Conservation (phyloP, 371 early-diverging fungal species). For the Pancytospora philotis region DNA sequence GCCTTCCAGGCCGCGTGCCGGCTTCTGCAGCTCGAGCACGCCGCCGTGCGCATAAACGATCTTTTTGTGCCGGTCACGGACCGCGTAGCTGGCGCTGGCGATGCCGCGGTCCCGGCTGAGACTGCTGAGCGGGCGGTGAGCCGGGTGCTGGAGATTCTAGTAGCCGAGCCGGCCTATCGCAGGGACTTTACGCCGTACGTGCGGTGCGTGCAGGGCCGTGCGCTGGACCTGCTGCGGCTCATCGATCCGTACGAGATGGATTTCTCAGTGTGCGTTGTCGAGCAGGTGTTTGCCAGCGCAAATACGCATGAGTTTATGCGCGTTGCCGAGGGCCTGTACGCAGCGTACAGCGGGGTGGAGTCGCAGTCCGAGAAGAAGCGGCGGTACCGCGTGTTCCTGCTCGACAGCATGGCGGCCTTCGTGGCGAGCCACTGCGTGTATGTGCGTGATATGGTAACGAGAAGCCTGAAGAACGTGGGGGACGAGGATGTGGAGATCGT, state of each 20-base stretch:
- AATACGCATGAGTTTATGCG: slow-evolving; percentile 76
- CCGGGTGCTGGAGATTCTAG: neutral
- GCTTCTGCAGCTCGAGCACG: slow-evolving; percentile 13
- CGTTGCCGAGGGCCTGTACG: slow-evolving; percentile 75
- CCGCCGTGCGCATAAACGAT: too few relatives aligned
- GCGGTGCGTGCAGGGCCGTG: neutral
- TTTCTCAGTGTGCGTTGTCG: slow-evolving; percentile 74
- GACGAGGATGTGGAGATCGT: slow-evolving; percentile 42
- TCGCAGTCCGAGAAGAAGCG: slow-evolving; percentile 46
- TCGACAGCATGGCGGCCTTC: slow-evolving; percentile 33
- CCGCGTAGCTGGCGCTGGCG: too few relatives aligned
- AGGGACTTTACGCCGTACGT: slow-evolving; percentile 4
- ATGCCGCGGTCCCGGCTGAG: neutral
- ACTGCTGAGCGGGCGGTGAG: neutral
- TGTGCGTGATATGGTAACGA: slow-evolving; percentile 16
- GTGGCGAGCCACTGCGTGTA: slow-evolving; percentile 24
- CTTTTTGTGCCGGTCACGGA: too few relatives aligned
- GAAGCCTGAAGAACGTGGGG: slow-evolving; percentile 5
- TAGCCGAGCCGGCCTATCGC: neutral
- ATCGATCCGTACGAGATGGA: slow-evolving; percentile 73
- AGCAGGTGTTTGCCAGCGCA: slow-evolving; percentile 73
- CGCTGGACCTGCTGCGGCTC: slow-evolving; percentile 20
- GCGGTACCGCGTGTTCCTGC: slow-evolving; percentile 18
- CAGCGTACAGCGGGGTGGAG: slow-evolving; percentile 75
- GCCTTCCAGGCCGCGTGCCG: slow-evolving; percentile 34